A percentile compares a stretch with the other conserved stretches of the same genome.
Evolutionary conservation across 345 rosid genomes (phyloP).

Genomic region (Turritis glabra): DNA sequence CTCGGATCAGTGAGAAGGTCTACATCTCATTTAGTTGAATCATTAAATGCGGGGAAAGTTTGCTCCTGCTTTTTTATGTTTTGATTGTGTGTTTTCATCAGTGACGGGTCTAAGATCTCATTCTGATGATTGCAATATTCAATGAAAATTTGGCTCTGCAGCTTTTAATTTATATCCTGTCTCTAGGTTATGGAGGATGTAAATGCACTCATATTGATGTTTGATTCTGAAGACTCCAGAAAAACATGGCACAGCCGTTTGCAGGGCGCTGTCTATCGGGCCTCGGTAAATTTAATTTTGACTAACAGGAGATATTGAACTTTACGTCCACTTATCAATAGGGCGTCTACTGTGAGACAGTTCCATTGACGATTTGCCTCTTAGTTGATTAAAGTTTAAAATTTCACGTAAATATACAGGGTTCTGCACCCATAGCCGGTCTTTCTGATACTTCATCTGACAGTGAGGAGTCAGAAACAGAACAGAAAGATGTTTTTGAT

Average conservation of each 20-base stretch:
- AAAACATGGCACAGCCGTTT: constrained; percentile 83
- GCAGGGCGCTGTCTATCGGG: constrained; percentile 86
- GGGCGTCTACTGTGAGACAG: constrained; percentile 9
- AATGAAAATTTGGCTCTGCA: constrained; percentile 1
- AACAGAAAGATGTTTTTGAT: constrained; percentile 46
- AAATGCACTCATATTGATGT: constrained; percentile 67
- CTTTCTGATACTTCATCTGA: constrained; percentile 93
- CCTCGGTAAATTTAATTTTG: constrained; percentile 57
- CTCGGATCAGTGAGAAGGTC: constrained; percentile 63
- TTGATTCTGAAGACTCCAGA: constrained; percentile 69
- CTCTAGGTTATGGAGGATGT: constrained; percentile 82
- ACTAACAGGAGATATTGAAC: not conserved
- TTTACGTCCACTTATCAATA: constrained; percentile 1
- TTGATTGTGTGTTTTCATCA: constrained; percentile 19
- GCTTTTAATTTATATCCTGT: constrained; percentile 2
- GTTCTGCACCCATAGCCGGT: constrained; percentile 73
- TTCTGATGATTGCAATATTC: constrained; percentile 10
- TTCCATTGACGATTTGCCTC: constrained; percentile 9
- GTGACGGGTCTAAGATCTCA: not conserved
- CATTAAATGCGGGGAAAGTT: constrained; percentile 17
- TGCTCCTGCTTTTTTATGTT: constrained; percentile 24
- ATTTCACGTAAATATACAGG: constrained; percentile 47
- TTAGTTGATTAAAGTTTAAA: constrained; percentile 8
- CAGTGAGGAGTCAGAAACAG: constrained; percentile 68
- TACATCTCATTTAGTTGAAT: constrained; percentile 20